These are phyloP conservation scores for Neopestalotiopsis clavispora DNA, from an alignment of 2,329 filamentous ascomycete genomes.

Conservation along the genomic window DNA sequence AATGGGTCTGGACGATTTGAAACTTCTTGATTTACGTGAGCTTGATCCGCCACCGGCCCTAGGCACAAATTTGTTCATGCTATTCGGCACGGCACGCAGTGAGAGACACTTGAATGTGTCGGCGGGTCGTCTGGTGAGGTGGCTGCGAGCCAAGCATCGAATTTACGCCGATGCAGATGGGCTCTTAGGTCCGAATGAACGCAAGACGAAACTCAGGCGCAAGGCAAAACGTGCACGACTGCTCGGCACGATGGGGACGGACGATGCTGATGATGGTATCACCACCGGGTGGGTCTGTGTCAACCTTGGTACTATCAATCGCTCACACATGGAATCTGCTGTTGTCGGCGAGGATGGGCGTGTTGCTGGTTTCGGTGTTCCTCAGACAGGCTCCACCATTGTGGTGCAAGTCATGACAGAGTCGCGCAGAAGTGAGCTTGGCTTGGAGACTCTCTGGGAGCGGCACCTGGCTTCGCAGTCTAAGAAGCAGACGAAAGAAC, in stretches of 20 bases:
- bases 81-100: constrained; percentile 88
- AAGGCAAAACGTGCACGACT: constrained; percentile 83
- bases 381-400: constrained; percentile 54
- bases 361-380: constrained; percentile 78
- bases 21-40: constrained; percentile 79
- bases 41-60: constrained; percentile 87
- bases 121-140: constrained; percentile 86
- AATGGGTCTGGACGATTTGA: constrained; percentile 82
- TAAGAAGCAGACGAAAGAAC: constrained; percentile 22
- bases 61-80: constrained; percentile 88
- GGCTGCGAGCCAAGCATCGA: constrained; percentile 75
- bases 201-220: constrained; percentile 84
- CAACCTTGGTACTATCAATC: constrained; percentile 76
- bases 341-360: constrained; percentile 55
- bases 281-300: constrained; percentile 97
- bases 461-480: constrained; percentile 28
- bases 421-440: constrained; percentile 54
- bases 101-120: constrained; percentile 93
- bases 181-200: constrained; percentile 84
- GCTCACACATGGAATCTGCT: constrained; percentile 50
- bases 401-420: constrained; percentile 65
- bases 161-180: constrained; percentile 84
- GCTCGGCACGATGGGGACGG: constrained; percentile 70
- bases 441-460: constrained; percentile 59
- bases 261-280: constrained; percentile 79